Conservation (phyloP, 2,329 filamentous ascomycete species). For the Sclerotinia subarctica region DNA sequence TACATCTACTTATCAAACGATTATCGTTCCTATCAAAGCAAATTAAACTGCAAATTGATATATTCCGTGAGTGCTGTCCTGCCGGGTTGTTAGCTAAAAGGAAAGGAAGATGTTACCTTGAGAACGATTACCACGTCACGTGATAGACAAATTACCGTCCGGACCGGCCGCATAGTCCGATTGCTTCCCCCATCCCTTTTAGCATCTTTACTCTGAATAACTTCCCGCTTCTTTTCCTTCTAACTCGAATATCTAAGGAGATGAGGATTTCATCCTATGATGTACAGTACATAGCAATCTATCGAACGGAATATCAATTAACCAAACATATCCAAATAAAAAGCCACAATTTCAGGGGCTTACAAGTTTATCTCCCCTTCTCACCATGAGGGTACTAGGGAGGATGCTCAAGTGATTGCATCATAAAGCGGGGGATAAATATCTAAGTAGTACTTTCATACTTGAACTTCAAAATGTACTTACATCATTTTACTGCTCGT, state of each 20-base stretch:
- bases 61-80: background rate
- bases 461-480: background rate
- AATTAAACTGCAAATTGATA: background rate
- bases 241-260: too few relatives aligned
- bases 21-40: background rate
- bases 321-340: too few relatives aligned
- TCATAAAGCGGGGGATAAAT: background rate
- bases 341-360: too few relatives aligned
- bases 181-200: too few relatives aligned
- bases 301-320: too few relatives aligned
- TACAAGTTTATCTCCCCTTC: background rate
- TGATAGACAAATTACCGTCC: background rate
- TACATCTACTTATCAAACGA: too few relatives aligned
- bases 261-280: too few relatives aligned
- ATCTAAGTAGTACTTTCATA: background rate
- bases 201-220: background rate
- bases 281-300: too few relatives aligned
- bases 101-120: too few relatives aligned
- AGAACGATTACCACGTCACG: background rate
- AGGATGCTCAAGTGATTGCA: background rate
- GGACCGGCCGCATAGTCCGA: background rate
- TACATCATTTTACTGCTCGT: background rate
- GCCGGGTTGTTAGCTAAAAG: too few relatives aligned
- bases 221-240: too few relatives aligned
- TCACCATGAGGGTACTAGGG: background rate